phyloP scores from a whole-genome alignment of 176 grass and related monocot genomes.

The Echinochloa phyllopogon region DNA sequence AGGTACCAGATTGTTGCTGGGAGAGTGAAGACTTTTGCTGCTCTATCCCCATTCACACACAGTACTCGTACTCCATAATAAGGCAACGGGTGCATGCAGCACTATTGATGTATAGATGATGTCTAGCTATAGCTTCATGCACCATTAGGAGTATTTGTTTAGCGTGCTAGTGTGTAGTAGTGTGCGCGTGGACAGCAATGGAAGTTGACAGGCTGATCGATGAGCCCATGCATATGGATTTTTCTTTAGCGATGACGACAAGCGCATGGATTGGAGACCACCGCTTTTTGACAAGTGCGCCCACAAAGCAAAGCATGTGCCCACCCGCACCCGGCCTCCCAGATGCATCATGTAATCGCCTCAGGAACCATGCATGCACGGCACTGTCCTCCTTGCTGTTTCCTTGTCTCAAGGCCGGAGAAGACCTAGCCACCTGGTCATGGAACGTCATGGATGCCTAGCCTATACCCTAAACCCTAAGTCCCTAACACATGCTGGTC shows the following conservation, averaged over 20 bases:
- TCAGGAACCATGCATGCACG: conserved; percentile 19
- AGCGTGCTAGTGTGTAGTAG: not conserved
- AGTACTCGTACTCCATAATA: not conserved
- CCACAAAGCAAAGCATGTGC: not conserved
- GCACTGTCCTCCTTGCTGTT: not conserved
- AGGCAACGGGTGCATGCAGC: not conserved
- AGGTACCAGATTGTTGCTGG: too few species aligned
- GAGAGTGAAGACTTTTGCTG: too few species aligned
- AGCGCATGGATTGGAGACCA: conserved; percentile 24
- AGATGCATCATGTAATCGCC: not conserved
- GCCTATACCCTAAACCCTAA: too few species aligned
- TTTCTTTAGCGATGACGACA: conserved; percentile 26
- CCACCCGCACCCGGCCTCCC: not conserved
- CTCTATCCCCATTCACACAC: too few species aligned
- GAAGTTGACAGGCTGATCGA: not conserved
- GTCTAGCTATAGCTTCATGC: not conserved
- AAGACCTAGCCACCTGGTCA: not conserved
- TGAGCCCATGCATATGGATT: not conserved
- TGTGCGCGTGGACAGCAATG: not conserved
- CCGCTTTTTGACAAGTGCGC: conserved; percentile 31
- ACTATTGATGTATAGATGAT: too few species aligned
- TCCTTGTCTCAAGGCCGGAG: conserved; percentile 9
- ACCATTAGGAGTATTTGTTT: not conserved
- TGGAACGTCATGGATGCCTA: not conserved
- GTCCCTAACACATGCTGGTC: too few species aligned